phyloP scores from a whole-genome alignment of 2,329 filamentous ascomycete genomes.

The Monilinia fructicola region DNA sequence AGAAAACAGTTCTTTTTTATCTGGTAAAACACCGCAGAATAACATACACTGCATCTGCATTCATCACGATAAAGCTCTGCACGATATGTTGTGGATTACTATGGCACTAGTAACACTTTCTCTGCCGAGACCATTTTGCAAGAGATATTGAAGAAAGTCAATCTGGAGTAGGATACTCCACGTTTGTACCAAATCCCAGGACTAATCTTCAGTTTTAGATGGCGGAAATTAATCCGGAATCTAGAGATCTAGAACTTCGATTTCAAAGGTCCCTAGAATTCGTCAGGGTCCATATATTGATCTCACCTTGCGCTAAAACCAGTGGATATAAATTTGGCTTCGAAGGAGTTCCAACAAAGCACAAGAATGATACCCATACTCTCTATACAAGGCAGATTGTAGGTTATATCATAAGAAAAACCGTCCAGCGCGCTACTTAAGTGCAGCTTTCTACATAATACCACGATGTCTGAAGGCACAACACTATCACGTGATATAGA shows the following conservation, averaged over 20 bases:
- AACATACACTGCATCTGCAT: background rate
- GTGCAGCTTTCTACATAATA: background rate
- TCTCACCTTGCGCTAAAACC: background rate
- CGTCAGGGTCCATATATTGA: background rate
- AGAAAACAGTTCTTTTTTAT: background rate
- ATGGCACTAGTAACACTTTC: conserved; percentile 1
- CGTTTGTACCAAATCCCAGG: background rate
- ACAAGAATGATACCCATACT: background rate
- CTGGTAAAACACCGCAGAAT: background rate
- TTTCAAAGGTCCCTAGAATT: background rate
- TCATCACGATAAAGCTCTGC: conserved; percentile 8
- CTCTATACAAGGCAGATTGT: too few relatives aligned
- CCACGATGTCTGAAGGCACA: background rate
- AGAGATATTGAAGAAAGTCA: background rate
- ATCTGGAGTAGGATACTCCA: conserved; percentile 1
- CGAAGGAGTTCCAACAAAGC: background rate
- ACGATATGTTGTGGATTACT: conserved; percentile 3
- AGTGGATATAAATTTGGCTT: background rate
- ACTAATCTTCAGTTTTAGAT: background rate
- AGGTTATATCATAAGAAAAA: background rate
- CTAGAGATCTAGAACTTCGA: conserved; percentile 3
- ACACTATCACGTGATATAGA: background rate
- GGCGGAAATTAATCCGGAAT: background rate
- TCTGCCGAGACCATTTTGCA: conserved; percentile 3
- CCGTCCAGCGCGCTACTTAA: background rate